A percentile compares a stretch with the other conserved stretches of the same genome.
phyloP scores from a whole-genome alignment of 768 basidiomycete genomes.

The Clavulina sp. region DNA sequence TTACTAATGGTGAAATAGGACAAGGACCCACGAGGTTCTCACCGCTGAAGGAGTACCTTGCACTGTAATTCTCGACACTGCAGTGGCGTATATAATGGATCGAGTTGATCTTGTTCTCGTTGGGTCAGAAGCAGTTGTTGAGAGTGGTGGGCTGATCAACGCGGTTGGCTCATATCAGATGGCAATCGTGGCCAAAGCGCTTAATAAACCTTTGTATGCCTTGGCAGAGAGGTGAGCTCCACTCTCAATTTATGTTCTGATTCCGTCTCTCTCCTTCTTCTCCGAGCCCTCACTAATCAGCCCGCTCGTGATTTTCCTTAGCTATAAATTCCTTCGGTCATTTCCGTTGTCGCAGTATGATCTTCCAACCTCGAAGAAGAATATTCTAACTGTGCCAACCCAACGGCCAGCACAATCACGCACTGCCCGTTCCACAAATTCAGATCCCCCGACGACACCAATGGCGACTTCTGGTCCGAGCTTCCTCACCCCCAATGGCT shows the following conservation, averaged over 20 bases:
- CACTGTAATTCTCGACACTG: constrained; percentile 87
- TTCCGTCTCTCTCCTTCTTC: constrained; percentile 11
- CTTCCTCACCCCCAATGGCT: constrained; percentile 10
- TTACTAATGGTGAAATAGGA: constrained; percentile 26
- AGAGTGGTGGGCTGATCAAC: constrained; percentile 84
- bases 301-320: constrained; percentile 22
- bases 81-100: constrained; percentile 94
- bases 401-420: constrained; percentile 17
- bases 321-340: constrained; percentile 93
- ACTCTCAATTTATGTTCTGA: constrained; percentile 4
- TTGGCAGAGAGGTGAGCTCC: constrained; percentile 62
- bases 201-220: constrained; percentile 92
- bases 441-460: not conserved
- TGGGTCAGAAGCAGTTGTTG: constrained; percentile 95
- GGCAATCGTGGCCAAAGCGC: constrained; percentile 85
- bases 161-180: constrained; percentile 93
- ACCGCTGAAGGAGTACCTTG: constrained; percentile 85
- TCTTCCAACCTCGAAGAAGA: constrained; percentile 63
- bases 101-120: constrained; percentile 90
- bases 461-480: not conserved
- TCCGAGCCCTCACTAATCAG: not conserved
- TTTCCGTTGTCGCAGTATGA: constrained; percentile 88
- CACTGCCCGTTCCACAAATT: constrained; percentile 1
- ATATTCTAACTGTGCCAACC: constrained; percentile 50
- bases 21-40: constrained; percentile 79